Evolutionary conservation across 2,329 filamentous ascomycete species (phyloP), one percentile per base, ranked within the genome.

Genomic region (Fusarium sp.): DNA sequence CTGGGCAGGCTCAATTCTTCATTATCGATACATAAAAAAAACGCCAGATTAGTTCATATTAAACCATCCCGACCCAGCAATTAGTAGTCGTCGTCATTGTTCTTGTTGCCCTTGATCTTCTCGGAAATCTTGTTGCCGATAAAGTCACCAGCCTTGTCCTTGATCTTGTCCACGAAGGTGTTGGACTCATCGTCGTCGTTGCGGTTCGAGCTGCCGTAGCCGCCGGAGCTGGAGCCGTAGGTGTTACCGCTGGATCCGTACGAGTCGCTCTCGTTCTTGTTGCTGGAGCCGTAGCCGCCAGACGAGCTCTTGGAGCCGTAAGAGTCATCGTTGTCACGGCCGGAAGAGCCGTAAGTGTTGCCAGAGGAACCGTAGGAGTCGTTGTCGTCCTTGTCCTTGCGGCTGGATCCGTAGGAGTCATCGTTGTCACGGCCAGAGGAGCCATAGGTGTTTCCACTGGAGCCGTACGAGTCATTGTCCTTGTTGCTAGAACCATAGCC

Each of bases 141-240:
- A 59, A 87, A 75, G 14, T 81, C 79, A 10, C 89, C 88, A 7
- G 86, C 87, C 84, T 90, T 91, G 82, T 92, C 88, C 80, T 91
- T 82, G 27, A 91, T 66, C 81, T 89, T 91, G 56, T 89, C 89
- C 25, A 89, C 63, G 18, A 85, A 86, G 60, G 87, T 88, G 77
- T 88, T 86, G 16, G 77, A 76, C 54, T 74, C 47, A 40, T 78
- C 66, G 36, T 76, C 74, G 47, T 63, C 60, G 16, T 42, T 36
- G n/a, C 65, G 63, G 65, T 68, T 66, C 45, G 68, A 59, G 60
- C 59, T 47, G 40, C 47, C 60, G 45, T 54, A 60, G 36, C 57
- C 25, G 10, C 35, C 57, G 5, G 35, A 60, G 59, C 20, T 67
- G 6, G 79, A 78, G 45, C 79, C 71, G 58, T 69, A 33, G 5